Base-by-base conservation (phyloP, 2,329 filamentous ascomycete genomes). In the Teratosphaeria pseudoeucalypti region DNA sequence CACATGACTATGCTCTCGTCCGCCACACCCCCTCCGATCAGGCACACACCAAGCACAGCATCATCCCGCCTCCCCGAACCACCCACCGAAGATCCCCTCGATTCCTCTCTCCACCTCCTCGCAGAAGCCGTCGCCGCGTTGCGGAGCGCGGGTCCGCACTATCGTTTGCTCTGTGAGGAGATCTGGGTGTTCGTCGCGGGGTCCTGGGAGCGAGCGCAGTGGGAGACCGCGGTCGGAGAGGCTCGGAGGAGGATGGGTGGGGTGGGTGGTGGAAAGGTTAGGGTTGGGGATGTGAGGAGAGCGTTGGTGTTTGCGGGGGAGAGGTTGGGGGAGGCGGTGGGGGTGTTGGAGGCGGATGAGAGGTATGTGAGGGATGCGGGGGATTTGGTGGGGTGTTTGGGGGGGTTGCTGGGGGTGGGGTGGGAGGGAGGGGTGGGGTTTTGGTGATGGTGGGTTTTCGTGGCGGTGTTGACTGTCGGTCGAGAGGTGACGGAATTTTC, bases 171-270 rank as follows among this genome's bases (percentile, higher is more conserved):
- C 52, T 60, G 58, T 34, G 65, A 66, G 49, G 56, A 56, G 0
- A 61, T 63, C 34, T 66, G 65, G 65, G 49, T 57, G 6, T 66
- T 66, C 55, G 57, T 56, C 16, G 63, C 62, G 3, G 65, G 62
- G 1, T 60, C 59, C 14, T 63, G 61, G 57, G 55, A 39, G 0
- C 34, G 63, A 26, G 27, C 52, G 7, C 37, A 29, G 19, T 66
- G 59, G 23, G 65, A 63, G 5, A 34, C 58, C 19, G 57, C 57
- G 52, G 53, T 66, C 1, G 7, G 26, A 34, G 37, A 61, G 43
- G 59, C 56, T 12, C 10, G 23, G 34, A 58, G 49, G 47, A 27
- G 2, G 54, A 47, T 64, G 53, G 43, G 29, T 53, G n/a, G 23
- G 23, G 23, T 23, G 23, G 23, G 23, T 23, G 23, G 23, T 23